Conservation (phyloP, 768 basidiomycete species). For the Pleurotus ostreatus region DNA sequence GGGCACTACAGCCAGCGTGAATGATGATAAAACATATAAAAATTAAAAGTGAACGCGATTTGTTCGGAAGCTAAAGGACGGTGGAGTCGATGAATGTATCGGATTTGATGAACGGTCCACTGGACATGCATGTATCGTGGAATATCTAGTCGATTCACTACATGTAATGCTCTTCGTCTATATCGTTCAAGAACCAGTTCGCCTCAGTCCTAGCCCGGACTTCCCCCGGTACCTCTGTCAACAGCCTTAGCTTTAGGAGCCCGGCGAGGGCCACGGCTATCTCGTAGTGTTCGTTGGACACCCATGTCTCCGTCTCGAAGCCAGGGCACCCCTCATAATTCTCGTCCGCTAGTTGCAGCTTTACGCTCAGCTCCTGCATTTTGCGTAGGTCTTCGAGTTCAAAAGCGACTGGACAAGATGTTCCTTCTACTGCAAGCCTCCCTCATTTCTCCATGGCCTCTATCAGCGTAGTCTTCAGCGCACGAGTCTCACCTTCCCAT, state of each 20-base stretch:
- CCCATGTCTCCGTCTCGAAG: constrained; percentile 38
- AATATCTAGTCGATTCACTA: constrained; percentile 12
- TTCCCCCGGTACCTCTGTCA: constrained; percentile 15
- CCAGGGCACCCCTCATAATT: constrained; percentile 25
- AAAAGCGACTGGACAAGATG: constrained; percentile 43
- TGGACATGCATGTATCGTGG: too few species aligned
- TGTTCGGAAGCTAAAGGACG: too few species aligned
- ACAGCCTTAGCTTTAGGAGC: constrained; percentile 15
- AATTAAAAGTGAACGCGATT: too few species aligned
- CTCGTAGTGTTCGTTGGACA: constrained; percentile 38
- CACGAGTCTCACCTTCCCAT: constrained; percentile 50
- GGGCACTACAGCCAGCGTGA: too few species aligned
- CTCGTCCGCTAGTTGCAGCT: constrained; percentile 25
- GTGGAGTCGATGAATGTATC: too few species aligned
- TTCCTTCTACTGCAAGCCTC: constrained; percentile 30
- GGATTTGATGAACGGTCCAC: too few species aligned
- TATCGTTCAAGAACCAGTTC: constrained; percentile 46
- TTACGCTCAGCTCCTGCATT: constrained; percentile 33
- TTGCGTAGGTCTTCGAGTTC: constrained; percentile 38
- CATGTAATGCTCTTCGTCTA: constrained; percentile 45
- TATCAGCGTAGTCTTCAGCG: constrained; percentile 43
- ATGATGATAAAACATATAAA: too few species aligned
- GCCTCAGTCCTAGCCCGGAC: constrained; percentile 29
- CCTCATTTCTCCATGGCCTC: constrained; percentile 38
- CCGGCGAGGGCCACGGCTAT: constrained; percentile 25